These are phyloP conservation scores for Candida sp. DNA, from an alignment of 1,139 yeast species.

Conservation along the genomic window DNA sequence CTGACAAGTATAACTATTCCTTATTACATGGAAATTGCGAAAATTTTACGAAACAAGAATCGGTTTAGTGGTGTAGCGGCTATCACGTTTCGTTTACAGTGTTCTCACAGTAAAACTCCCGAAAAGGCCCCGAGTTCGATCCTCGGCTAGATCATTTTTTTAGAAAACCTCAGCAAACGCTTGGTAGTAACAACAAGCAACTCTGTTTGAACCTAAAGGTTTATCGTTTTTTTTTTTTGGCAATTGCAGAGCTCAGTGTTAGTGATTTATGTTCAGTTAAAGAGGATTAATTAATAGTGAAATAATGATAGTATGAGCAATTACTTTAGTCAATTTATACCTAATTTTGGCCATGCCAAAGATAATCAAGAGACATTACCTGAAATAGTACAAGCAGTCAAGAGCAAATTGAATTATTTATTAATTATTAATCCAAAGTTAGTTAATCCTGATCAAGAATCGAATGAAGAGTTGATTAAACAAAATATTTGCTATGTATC, in stretches of 20 bases:
- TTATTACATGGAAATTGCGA: too few relatives aligned
- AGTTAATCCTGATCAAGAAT: constrained; percentile 18
- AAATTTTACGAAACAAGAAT: too few relatives aligned
- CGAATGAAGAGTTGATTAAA: constrained; percentile 22
- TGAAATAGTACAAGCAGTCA: not conserved
- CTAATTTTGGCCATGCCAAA: constrained; percentile 11
- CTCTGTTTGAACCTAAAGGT: not conserved
- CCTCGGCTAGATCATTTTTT: constrained; percentile 21
- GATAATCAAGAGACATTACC: constrained; percentile 3
- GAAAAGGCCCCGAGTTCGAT: constrained; percentile 27
- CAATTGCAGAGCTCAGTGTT: too few relatives aligned
- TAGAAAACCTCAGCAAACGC: too few relatives aligned
- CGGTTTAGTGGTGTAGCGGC: constrained; percentile 24
- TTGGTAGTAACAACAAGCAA: too few relatives aligned
- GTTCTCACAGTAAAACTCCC: constrained; percentile 16
- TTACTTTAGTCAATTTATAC: constrained; percentile 18
- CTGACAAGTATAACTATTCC: too few relatives aligned
- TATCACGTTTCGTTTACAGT: constrained; percentile 23
- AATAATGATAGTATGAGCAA: constrained; percentile 12
- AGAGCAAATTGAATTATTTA: constrained; percentile 12
- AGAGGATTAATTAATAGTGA: too few relatives aligned
- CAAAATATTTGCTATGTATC: constrained; percentile 30
- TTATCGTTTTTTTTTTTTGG: not conserved
- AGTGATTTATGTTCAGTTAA: too few relatives aligned
- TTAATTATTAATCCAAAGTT: constrained; percentile 22